These are phyloP conservation scores for Daldinia sp. DNA, from an alignment of 2,329 filamentous ascomycete species.

Conservation along the genomic window DNA sequence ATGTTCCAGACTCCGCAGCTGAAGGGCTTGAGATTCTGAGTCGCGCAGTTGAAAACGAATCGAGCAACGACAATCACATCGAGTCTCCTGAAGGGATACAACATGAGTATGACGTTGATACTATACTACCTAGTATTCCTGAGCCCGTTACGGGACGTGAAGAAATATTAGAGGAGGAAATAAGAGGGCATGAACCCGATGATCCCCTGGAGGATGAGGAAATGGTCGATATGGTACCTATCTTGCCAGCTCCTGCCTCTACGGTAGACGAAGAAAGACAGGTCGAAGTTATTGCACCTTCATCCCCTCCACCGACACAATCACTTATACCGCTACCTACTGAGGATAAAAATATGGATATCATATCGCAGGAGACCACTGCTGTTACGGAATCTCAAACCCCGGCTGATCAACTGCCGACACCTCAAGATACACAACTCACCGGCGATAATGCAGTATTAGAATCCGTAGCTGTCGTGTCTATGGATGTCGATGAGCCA, in stretches of 20 bases:
- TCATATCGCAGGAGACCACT: slow-evolving; percentile 25
- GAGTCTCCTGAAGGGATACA: slow-evolving; percentile 6
- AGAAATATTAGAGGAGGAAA: slow-evolving; percentile 5
- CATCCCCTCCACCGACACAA: slow-evolving; percentile 47
- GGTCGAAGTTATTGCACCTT: slow-evolving; percentile 20
- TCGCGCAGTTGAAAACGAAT: slow-evolving; percentile 43
- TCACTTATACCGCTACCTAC: slow-evolving; percentile 38
- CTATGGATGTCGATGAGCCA: slow-evolving; percentile 36
- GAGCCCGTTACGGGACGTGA: background rate
- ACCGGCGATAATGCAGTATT: slow-evolving; percentile 12
- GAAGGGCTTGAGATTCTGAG: slow-evolving; percentile 50
- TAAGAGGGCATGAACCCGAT: slow-evolving; percentile 15
- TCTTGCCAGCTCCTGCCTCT: slow-evolving; percentile 47
- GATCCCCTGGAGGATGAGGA: slow-evolving; percentile 41
- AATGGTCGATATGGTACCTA: slow-evolving; percentile 29
- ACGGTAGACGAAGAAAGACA: slow-evolving; percentile 33
- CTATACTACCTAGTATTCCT: background rate
- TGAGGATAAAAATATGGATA: slow-evolving; percentile 25
- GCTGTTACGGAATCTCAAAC: slow-evolving; percentile 18
- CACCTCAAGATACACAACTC: slow-evolving; percentile 45
- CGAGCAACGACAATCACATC: slow-evolving; percentile 20
- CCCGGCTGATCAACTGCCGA: slow-evolving; percentile 42
- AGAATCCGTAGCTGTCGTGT: slow-evolving; percentile 9
- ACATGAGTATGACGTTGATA: slow-evolving; percentile 19
- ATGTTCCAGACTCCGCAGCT: slow-evolving; percentile 42